Evolutionary conservation across 2,329 filamentous ascomycete species (phyloP).

Genomic region (Paecilomyces sp.): DNA sequence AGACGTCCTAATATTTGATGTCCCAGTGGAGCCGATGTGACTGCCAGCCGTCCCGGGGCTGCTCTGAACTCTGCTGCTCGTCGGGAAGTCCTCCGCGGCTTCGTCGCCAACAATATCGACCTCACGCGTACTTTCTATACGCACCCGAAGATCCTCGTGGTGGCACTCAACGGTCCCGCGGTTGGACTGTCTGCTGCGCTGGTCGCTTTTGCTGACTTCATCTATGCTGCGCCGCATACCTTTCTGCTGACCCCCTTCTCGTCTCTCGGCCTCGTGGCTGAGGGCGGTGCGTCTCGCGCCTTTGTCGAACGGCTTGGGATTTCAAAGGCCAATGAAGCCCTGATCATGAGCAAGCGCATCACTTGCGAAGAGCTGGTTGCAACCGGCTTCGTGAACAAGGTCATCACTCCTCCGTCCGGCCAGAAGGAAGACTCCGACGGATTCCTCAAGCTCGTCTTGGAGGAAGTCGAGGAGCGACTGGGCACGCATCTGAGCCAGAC

Average conservation of each 20-base stretch:
- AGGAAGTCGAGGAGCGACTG: slow-evolving; percentile 72
- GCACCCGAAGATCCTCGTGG: slow-evolving; percentile 88
- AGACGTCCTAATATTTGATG: not conserved
- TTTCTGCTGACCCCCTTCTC: slow-evolving; percentile 90
- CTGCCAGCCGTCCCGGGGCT: slow-evolving; percentile 42
- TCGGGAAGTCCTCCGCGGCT: slow-evolving; percentile 59
- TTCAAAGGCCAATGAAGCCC: slow-evolving; percentile 78
- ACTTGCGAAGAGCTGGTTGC: slow-evolving; percentile 63
- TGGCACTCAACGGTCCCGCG: slow-evolving; percentile 84
- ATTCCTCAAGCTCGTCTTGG: slow-evolving; percentile 65
- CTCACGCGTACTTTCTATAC: slow-evolving; percentile 84
- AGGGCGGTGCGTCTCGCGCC: slow-evolving; percentile 72
- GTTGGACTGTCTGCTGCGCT: slow-evolving; percentile 83
- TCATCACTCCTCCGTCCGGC: slow-evolving; percentile 55
- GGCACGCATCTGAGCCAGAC: slow-evolving; percentile 73
- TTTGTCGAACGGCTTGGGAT: slow-evolving; percentile 76
- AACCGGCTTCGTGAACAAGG: slow-evolving; percentile 77
- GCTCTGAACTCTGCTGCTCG: slow-evolving; percentile 35
- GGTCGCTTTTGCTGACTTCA: slow-evolving; percentile 78
- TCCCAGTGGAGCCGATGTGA: slow-evolving; percentile 70
- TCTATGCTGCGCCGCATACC: slow-evolving; percentile 74
- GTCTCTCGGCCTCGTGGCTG: slow-evolving; percentile 75
- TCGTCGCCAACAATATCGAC: slow-evolving; percentile 83
- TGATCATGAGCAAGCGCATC: slow-evolving; percentile 83
- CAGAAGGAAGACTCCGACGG: slow-evolving; percentile 55